phyloP scores from a whole-genome alignment of 176 grass and related monocot genomes.

The Zea luxurians region DNA sequence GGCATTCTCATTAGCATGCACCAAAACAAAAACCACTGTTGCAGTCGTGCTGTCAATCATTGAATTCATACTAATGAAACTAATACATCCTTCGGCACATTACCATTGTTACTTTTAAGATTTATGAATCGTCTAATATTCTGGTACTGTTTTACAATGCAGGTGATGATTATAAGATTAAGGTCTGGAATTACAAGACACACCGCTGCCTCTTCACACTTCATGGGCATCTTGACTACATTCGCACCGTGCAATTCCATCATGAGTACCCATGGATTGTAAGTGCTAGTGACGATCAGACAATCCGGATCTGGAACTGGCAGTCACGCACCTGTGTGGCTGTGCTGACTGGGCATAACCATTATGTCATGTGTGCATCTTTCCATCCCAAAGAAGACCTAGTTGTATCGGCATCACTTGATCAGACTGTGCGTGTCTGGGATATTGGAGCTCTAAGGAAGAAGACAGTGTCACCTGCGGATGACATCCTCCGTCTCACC shows the following conservation, averaged over 20 bases:
- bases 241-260: constrained; percentile 94
- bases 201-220: constrained; percentile 98
- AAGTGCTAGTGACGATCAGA: constrained; percentile 81
- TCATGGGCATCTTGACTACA: constrained; percentile 93
- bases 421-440: constrained; percentile 84
- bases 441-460: constrained; percentile 78
- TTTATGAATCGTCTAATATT: constrained; percentile 9
- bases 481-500: constrained; percentile 52
- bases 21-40: not conserved
- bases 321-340: constrained; percentile 74
- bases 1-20: not conserved
- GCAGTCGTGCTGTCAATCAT: not conserved
- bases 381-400: constrained; percentile 82
- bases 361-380: constrained; percentile 85
- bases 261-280: constrained; percentile 81
- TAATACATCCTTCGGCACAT: not conserved
- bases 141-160: constrained; percentile 27
- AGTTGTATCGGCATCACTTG: constrained; percentile 77
- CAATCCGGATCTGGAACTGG: constrained; percentile 88
- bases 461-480: constrained; percentile 64
- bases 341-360: constrained; percentile 78
- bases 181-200: constrained; percentile 99
- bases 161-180: constrained; percentile 99
- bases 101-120: not conserved
- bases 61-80: not conserved